Base-by-base conservation (phyloP, 2,329 filamentous ascomycete genomes). In the Chaetomiaceae sp. region DNA sequence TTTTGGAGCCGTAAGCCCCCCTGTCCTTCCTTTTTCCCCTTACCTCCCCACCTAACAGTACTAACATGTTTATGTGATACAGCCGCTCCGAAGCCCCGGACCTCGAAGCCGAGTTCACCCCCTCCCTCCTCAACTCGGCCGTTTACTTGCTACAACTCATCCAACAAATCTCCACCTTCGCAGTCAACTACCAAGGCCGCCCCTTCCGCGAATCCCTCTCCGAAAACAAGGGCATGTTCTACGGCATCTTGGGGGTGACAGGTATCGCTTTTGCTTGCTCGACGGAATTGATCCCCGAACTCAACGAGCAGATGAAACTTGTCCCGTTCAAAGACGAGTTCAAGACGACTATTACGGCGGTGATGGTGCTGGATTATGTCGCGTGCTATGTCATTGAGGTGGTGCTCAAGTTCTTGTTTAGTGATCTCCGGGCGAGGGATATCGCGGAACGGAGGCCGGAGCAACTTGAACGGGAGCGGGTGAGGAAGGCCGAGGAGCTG, bases 181-280 rank as follows among this genome's bases (percentile, higher is more conserved):
- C 94, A 57, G 96, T 99, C 78, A 99, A 99, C 78, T 99, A 99
- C 77, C 94, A 99, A 72, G 94, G 94, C 55, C 88, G 94, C 9
- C 94, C 94, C 12, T 99, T 99, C 87, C 89, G 94, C 56, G 94
- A 99, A 74, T 88, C 88, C 20, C 90, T 99, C 61, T 86, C 88
- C 5, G 94, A 96, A 75, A 99, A 99, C 78, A 88, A 85, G 71
- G 91, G 89, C 69, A 99, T 99, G 94, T 99, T 94, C 76, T 99
- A 88, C 79, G 94, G 94, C 55, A 90, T 99, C 52, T 76, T 99
- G 37, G 87, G 88, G 60, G 92, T 96, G 15, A 89, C 90, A 0
- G 90, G 79, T 38, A 88, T 99, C 27, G 92, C 94, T 6, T 97
- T 99, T 71, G 86, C 87, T 43, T 96, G 92, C 73, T 92, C 91